Base-by-base conservation (phyloP, 345 rosid species). In the Eucalyptus microcorys region DNA sequence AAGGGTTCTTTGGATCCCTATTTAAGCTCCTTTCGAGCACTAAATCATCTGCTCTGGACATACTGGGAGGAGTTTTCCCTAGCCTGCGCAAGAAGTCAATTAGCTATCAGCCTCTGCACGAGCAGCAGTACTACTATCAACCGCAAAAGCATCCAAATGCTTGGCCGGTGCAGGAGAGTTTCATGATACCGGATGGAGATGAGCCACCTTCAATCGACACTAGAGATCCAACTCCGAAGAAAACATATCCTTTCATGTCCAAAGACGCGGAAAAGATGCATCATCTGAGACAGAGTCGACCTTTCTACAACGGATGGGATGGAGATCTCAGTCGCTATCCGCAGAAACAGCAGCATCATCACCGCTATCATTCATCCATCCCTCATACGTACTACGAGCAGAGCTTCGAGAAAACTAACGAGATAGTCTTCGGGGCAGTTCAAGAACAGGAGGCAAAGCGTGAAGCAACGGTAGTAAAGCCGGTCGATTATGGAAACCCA, bases 171-270 rank as follows among this genome's bases (percentile, higher is more conserved):
- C 96, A 97, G 88, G 96, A 93, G 87, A 95, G 97, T 93, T 95
- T 90, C 86, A 94, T 93, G 89, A 91, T 94, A 87, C 95, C 93
- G 4, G 99, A 96, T 30, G 99, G 93, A 89, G 99, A 98, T 14
- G 99, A 92, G 87, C 99, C 99, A 45, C 99, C 99, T 88, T 94
- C 98, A 7, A 91, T 94, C 30, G 99, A 98, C 88, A 90, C 98
- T 49, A 92, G 98, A 93, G 93, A 95, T 88, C 98, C 94, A 59
- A 97, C 99, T 19, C 99, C 99, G 3, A 91, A 94, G 89, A 98
- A 98, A 89, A 98, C 95, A 8, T 98, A 97, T 84, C 91, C 99
- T 34, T 98, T 97, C 93, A 97, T 98, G 99, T 95, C 99, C 34
- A 97, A 95, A 92, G 99, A 97, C 49, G 95, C 97, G 0, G 99